A percentile compares a stretch with the other conserved stretches of the same genome.
Conservation (phyloP, 2,329 filamentous ascomycete species). For the Xylariaceae sp. region DNA sequence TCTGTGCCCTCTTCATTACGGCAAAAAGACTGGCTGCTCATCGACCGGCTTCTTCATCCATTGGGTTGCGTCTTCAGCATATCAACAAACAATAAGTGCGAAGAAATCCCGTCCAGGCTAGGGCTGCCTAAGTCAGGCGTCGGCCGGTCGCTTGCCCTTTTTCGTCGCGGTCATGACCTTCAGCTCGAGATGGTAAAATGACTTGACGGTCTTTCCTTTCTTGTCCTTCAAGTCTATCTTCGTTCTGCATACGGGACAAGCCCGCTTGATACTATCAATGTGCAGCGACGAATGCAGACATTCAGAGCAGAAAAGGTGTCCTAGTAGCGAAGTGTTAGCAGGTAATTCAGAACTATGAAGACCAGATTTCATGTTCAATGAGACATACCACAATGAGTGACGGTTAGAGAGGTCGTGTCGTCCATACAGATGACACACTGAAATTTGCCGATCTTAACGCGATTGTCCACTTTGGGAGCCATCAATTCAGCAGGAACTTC, state of each 20-base stretch:
- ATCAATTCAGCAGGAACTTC: conserved; percentile 41
- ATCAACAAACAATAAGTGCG: background rate
- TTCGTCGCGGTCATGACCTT: conserved; percentile 56
- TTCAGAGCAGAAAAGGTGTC: conserved; percentile 59
- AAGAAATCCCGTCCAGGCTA: background rate
- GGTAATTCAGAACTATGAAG: background rate
- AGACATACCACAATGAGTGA: conserved; percentile 61
- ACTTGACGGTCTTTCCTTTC: conserved; percentile 39
- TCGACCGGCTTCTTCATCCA: background rate
- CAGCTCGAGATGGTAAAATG: conserved; percentile 55
- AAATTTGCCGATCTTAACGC: conserved; percentile 49
- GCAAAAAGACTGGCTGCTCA: background rate
- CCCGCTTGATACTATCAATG: conserved; percentile 50
- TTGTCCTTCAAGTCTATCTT: conserved; percentile 48
- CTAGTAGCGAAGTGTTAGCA: conserved; percentile 33
- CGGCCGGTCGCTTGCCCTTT: conserved; percentile 43
- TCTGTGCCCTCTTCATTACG: background rate
- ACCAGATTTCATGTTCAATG: background rate
- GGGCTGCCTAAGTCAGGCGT: conserved; percentile 7
- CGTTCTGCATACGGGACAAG: conserved; percentile 60
- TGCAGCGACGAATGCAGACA: conserved; percentile 58
- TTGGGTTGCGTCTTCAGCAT: conserved; percentile 18
- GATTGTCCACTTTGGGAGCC: conserved; percentile 44
- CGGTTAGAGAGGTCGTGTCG: conserved; percentile 50
- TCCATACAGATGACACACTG: conserved; percentile 67